These are phyloP conservation scores for Teunomyces barrocoloradensis DNA, from an alignment of 805 yeast genomes.

Conservation along the genomic window DNA sequence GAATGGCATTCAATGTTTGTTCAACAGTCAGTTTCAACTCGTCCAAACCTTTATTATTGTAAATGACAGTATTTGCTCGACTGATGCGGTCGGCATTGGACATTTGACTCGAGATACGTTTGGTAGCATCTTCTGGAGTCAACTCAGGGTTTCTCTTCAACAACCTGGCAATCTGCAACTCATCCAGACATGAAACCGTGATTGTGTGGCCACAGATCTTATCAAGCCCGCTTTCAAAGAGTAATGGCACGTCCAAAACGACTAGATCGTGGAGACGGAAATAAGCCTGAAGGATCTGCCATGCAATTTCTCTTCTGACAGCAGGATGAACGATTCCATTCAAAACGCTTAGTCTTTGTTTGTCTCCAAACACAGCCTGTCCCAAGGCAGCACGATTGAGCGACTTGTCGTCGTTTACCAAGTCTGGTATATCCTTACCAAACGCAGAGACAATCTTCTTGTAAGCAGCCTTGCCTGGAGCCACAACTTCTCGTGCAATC, in stretches of 20 bases:
- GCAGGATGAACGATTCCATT: constrained; percentile 88
- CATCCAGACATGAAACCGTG: constrained; percentile 61
- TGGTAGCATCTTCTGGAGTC: constrained; percentile 59
- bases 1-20: constrained; percentile 20
- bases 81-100: constrained; percentile 52
- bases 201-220: constrained; percentile 66
- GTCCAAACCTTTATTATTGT: constrained; percentile 47
- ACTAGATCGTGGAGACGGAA: constrained; percentile 57
- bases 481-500: constrained; percentile 82
- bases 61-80: constrained; percentile 64
- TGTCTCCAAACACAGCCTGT: constrained; percentile 68
- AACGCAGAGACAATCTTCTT: constrained; percentile 62
- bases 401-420: constrained; percentile 39
- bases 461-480: constrained; percentile 76
- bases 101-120: constrained; percentile 79
- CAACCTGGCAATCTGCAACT: constrained; percentile 63
- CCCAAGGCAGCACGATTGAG: constrained; percentile 79
- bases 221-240: constrained; percentile 79
- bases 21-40: constrained; percentile 22
- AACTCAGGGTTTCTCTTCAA: constrained; percentile 65
- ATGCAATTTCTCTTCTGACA: constrained; percentile 63
- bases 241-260: constrained; percentile 82
- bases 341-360: constrained; percentile 52
- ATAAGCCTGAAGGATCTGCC: constrained; percentile 57
- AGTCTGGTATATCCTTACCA: constrained; percentile 48